These are phyloP conservation scores for Amanita exitialis DNA, from an alignment of 768 basidiomycete species.

Conservation along the genomic window DNA sequence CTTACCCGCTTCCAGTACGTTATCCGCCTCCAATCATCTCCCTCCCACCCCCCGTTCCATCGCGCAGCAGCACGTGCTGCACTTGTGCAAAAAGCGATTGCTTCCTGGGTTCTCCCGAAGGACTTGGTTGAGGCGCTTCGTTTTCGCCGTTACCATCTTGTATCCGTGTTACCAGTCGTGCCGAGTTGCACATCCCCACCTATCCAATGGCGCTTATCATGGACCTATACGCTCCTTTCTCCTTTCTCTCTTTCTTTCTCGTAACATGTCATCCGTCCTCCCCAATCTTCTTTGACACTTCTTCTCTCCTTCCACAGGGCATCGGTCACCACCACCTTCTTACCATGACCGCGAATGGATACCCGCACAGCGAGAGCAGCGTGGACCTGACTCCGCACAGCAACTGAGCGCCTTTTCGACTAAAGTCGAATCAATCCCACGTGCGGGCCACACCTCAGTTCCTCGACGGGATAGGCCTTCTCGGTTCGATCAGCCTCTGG, in stretches of 20 bases:
- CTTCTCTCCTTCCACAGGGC: constrained; percentile 33
- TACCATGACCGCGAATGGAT: constrained; percentile 18
- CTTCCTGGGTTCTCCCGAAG: constrained; percentile 12
- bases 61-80: constrained; percentile 8
- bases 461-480: constrained; percentile 10
- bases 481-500: constrained; percentile 17
- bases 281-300: constrained; percentile 21
- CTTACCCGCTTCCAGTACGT: constrained; percentile 48
- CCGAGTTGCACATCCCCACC: constrained; percentile 21
- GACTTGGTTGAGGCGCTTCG: constrained; percentile 17
- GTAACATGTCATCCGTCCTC: constrained; percentile 23
- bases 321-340: constrained; percentile 32
- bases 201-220: constrained; percentile 31
- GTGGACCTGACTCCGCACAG: constrained; percentile 11
- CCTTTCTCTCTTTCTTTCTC: constrained; percentile 21
- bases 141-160: constrained; percentile 17
- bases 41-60: constrained; percentile 27
- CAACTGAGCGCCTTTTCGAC: constrained; percentile 1
- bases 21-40: constrained; percentile 43
- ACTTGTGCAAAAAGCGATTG: constrained; percentile 10
- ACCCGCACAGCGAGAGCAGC: constrained; percentile 13
- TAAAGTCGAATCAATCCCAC: constrained; percentile 1
- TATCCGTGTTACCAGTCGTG: constrained; percentile 18
- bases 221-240: constrained; percentile 27
- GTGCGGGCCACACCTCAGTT: constrained; percentile 1